Evolutionary conservation across 2,329 filamentous ascomycete genomes (phyloP).

Genomic region (Penicillium hordei): DNA sequence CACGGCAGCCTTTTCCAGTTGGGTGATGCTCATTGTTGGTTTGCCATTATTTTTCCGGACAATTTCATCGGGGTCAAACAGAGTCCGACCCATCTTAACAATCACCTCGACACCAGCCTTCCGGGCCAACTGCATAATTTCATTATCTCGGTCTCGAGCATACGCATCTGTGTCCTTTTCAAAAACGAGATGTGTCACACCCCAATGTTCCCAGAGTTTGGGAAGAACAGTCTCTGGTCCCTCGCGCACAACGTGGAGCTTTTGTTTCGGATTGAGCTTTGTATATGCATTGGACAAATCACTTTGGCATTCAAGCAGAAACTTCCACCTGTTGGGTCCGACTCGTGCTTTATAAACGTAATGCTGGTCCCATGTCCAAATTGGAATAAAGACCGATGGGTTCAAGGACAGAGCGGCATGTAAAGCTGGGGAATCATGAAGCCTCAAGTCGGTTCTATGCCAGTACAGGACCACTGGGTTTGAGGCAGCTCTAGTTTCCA

Average conservation of each 20-base stretch:
- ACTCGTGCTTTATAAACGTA: not conserved
- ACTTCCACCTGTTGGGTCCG: not conserved
- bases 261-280: not conserved
- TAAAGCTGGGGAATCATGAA: not conserved
- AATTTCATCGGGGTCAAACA: not conserved
- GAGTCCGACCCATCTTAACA: not conserved
- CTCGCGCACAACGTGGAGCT: not conserved
- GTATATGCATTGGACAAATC: not conserved
- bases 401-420: not conserved
- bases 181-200: not conserved
- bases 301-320: not conserved
- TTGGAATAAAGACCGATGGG: not conserved
- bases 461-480: not conserved
- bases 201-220: not conserved
- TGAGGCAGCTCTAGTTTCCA: not conserved
- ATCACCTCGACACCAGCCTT: not conserved
- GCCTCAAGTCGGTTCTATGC: not conserved
- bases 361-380: not conserved
- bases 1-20: not conserved
- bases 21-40: not conserved
- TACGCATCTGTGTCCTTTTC: not conserved
- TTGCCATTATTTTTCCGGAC: not conserved
- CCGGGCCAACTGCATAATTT: not conserved
- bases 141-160: not conserved
- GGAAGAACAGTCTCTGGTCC: not conserved